Base-by-base conservation (phyloP, 306 rosid genomes). In the Cucumis cinereus region DNA sequence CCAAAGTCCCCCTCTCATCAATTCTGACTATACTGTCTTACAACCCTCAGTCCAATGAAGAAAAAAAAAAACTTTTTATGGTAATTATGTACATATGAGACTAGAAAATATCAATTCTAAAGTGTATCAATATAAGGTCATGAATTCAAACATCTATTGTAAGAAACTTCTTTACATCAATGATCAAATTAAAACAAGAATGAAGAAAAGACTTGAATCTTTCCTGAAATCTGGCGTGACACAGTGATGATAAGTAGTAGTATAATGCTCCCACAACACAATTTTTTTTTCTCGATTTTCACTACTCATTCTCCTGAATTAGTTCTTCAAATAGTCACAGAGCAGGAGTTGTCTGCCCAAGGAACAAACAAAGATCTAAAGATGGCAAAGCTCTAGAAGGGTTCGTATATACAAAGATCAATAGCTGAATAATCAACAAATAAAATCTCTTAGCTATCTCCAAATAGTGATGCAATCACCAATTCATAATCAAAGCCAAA, bases 401-500 rank as follows among this genome's bases (percentile, higher is more conserved):
- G 36, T 47, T 70, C 30, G 5, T 43, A 70, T 70, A 15, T 70
- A 70, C 75, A 79, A 78, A 45, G 23, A 49, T 30, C 57, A 72
- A 59, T 35, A 53, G 50, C 14, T 22, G 36, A 77, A 19, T 22
- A 69, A 45, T 69, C 74, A 69, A 45, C 35, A 55, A 74, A 49
- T 56, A 53, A 52, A 73, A 16, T 68, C 73, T 60, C 83, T 86
- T 84, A 93, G 70, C 73, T 88, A 77, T 89, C 89, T 10, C 96
- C 98, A 80, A 85, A 84, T 49, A 90, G 79, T 23, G 92, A 81
- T 56, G 82, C 87, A 80, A 89, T 74, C 78, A 92, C 97, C 60
- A 93, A 85, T 77, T 59, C n/a, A 73, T 91, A 93, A 73, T 84
- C 86, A 30, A 93, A 93, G 45, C 78, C 59, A 68, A 93, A 79